These are phyloP conservation scores for Crucibulum laeve DNA, from an alignment of 768 basidiomycete species.

Conservation along the genomic window DNA sequence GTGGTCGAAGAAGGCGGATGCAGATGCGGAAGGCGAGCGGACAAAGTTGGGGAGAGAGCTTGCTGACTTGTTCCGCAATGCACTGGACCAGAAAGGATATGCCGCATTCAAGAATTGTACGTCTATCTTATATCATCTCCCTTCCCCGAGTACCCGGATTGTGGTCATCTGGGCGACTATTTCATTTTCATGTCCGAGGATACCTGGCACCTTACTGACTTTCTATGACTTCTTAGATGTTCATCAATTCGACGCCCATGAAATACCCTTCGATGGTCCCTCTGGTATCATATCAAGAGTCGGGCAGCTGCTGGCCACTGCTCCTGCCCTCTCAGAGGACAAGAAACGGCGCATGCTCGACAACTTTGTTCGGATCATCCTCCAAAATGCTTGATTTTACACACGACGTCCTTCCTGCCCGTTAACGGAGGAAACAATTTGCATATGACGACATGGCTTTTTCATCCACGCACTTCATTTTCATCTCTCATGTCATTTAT, in stretches of 20 bases:
- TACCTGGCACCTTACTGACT: conserved; percentile 9
- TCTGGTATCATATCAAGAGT: conserved; percentile 65
- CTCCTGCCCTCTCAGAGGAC: conserved; percentile 40
- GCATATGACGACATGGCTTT: not conserved
- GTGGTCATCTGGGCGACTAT: conserved; percentile 1
- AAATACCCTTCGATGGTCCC: conserved; percentile 73
- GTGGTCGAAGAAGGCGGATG: conserved; percentile 13
- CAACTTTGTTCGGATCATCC: conserved; percentile 56
- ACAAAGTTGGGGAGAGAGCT: conserved; percentile 40
- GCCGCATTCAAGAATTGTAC: conserved; percentile 61
- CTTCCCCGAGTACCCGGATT: conserved; percentile 2
- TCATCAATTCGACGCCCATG: conserved; percentile 67
- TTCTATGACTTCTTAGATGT: conserved; percentile 52
- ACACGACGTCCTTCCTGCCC: not conserved
- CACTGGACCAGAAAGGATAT: conserved; percentile 43
- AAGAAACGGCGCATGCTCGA: conserved; percentile 52
- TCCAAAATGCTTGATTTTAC: conserved; percentile 39
- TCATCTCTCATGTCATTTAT: not conserved
- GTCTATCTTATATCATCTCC: conserved; percentile 17
- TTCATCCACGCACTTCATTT: not conserved
- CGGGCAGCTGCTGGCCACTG: conserved; percentile 50
- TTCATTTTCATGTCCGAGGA: conserved; percentile 1
- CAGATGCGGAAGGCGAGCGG: conserved; percentile 20
- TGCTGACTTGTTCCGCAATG: conserved; percentile 41
- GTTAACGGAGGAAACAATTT: too few relatives aligned